These are phyloP conservation scores for Dioscorea dumetorum DNA, from an alignment of 106 monocot genomes.

Conservation along the genomic window DNA sequence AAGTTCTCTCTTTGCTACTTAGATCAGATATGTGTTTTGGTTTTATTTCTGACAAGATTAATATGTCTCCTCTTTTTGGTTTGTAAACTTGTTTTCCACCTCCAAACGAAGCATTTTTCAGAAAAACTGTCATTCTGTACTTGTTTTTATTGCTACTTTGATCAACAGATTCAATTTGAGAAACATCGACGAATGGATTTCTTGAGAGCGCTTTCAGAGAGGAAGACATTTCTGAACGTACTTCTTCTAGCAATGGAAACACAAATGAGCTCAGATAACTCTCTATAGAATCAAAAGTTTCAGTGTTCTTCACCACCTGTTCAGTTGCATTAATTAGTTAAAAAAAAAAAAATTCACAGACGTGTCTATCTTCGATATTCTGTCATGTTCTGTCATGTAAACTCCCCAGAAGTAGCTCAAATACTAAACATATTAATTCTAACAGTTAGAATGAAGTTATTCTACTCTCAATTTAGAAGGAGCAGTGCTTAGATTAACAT, in stretches of 20 bases:
- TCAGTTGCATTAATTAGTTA: not conserved
- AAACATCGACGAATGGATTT: conserved; percentile 8
- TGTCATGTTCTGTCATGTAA: too few species aligned
- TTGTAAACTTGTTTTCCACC: conserved; percentile 1
- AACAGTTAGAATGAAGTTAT: not conserved
- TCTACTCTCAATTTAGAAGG: not conserved
- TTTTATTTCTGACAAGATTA: conserved; percentile 15
- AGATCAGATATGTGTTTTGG: conserved; percentile 17
- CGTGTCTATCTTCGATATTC: too few species aligned
- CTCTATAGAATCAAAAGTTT: conserved; percentile 11
- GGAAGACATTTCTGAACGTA: conserved; percentile 8
- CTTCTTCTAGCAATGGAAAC: conserved; percentile 16
- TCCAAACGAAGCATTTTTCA: not conserved
- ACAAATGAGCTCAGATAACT: conserved; percentile 11
- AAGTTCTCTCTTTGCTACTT: conserved; percentile 1
- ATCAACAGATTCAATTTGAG: not conserved
- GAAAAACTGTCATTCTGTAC: not conserved
- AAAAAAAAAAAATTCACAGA: too few species aligned
- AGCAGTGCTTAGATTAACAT: too few species aligned
- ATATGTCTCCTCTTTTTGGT: conserved; percentile 15
- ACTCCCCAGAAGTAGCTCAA: too few species aligned
- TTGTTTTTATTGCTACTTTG: not conserved
- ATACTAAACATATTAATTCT: not conserved
- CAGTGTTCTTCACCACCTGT: conserved; percentile 15
- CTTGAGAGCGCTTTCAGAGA: not conserved